Percentiles rank a stretch among this genome's conserved stretches.
Conservation (phyloP, 805 yeast species). For the Myxozyma udenii region DNA sequence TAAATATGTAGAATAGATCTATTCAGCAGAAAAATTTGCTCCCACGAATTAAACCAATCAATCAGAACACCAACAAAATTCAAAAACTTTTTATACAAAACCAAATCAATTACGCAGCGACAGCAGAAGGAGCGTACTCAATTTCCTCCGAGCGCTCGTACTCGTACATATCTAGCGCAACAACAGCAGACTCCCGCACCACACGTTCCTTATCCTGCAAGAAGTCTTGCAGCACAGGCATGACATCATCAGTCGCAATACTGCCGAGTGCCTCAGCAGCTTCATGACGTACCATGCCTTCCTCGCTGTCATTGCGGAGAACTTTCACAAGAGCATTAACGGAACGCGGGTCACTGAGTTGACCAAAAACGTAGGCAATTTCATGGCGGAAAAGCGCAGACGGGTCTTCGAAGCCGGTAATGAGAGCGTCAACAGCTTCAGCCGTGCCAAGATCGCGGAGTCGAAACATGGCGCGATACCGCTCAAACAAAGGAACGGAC, state of each 20-base stretch:
- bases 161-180: constrained; percentile 97
- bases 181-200: constrained; percentile 94
- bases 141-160: constrained; percentile 52
- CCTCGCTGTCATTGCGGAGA: constrained; percentile 71
- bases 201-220: constrained; percentile 80
- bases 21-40: no score
- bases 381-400: constrained; percentile 96
- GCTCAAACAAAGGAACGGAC: constrained; percentile 73
- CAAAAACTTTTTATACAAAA: not conserved
- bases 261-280: constrained; percentile 99
- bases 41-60: no score
- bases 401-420: constrained; percentile 82
- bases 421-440: constrained; percentile 89
- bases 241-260: constrained; percentile 91
- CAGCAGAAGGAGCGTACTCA: constrained; percentile 19
- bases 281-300: constrained; percentile 99
- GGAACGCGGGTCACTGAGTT: constrained; percentile 86
- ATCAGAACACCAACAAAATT: not conserved
- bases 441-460: constrained; percentile 90
- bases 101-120: not conserved
- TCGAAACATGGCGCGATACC: constrained; percentile 98
- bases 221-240: constrained; percentile 79
- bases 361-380: constrained; percentile 97
- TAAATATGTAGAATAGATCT: no score
- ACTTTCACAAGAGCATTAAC: constrained; percentile 85